These are phyloP conservation scores for Starmerella bombicola DNA, from an alignment of 805 yeast species.

Conservation along the genomic window DNA sequence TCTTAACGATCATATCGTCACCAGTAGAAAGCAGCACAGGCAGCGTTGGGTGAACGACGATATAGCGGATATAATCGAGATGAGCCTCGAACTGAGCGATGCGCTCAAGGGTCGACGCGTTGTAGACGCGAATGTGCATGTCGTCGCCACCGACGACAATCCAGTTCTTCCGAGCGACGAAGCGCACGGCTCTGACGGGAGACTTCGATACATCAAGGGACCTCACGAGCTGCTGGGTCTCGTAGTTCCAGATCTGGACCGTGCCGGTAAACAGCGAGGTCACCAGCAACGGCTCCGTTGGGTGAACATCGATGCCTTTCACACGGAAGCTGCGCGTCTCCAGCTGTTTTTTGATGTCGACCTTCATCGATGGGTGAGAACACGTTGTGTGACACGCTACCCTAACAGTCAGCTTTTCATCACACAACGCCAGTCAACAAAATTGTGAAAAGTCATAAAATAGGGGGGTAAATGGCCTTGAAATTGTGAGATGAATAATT, in stretches of 20 bases:
- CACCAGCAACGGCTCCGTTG: constrained; percentile 92
- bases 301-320: constrained; percentile 96
- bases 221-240: constrained; percentile 70
- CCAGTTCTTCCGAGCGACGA: constrained; percentile 95
- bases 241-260: constrained; percentile 89
- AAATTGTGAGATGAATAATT: too few relatives aligned
- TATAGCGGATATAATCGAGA: constrained; percentile 87
- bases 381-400: too few relatives aligned
- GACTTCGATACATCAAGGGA: constrained; percentile 89
- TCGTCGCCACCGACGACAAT: constrained; percentile 93
- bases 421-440: too few relatives aligned
- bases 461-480: too few relatives aligned
- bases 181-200: constrained; percentile 91
- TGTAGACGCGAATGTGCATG: constrained; percentile 83
- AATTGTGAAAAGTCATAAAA: too few relatives aligned
- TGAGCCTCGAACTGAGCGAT: constrained; percentile 94
- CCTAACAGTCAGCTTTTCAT: too few relatives aligned
- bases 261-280: constrained; percentile 83
- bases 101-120: constrained; percentile 91
- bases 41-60: constrained; percentile 89
- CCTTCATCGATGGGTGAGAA: constrained; percentile 31
- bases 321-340: constrained; percentile 91
- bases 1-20: constrained; percentile 80
- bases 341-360: constrained; percentile 60
- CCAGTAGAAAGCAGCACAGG: constrained; percentile 80